A percentile compares a stretch with the other conserved stretches of the same genome.
Evolutionary conservation across 2,329 filamentous ascomycete genomes (phyloP).

Genomic region (Rhynchosporium agropyri): DNA sequence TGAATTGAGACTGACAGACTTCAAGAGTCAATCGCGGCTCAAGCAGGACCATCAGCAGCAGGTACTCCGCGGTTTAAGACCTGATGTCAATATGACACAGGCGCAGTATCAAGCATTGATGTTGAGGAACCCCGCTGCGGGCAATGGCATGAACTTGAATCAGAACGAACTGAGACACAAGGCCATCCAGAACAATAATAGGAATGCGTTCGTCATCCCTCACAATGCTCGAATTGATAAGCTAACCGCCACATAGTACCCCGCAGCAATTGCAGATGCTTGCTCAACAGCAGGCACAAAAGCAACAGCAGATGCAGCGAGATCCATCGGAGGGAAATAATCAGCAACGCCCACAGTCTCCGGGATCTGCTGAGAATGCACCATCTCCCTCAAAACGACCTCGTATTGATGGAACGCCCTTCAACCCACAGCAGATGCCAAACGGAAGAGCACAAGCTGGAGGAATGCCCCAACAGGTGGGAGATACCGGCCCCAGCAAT

Average conservation of each 20-base stretch:
- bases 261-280: constrained; percentile 71
- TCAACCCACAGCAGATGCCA: constrained; percentile 70
- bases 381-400: constrained; percentile 91
- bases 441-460: constrained; percentile 68
- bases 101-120: constrained; percentile 63
- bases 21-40: constrained; percentile 67
- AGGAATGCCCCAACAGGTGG: constrained; percentile 71
- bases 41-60: constrained; percentile 78
- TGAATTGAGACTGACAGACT: constrained; percentile 33
- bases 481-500: constrained; percentile 55
- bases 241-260: constrained; percentile 28
- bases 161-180: constrained; percentile 67
- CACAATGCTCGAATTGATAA: neutral
- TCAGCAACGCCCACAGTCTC: constrained; percentile 74
- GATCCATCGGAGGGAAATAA: constrained; percentile 85
- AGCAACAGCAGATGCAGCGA: constrained; percentile 82
- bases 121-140: constrained; percentile 60
- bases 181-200: constrained; percentile 80
- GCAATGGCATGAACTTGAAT: constrained; percentile 61
- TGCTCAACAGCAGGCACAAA: constrained; percentile 70
- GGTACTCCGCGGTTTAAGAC: constrained; percentile 72
- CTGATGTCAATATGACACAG: constrained; percentile 54
- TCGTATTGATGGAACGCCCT: constrained; percentile 73
- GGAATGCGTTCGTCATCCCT: constrained; percentile 61
- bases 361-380: constrained; percentile 80